These are phyloP conservation scores for Nicotiana paniculata DNA, from an alignment of 257 asterid genomes.

Conservation along the genomic window DNA sequence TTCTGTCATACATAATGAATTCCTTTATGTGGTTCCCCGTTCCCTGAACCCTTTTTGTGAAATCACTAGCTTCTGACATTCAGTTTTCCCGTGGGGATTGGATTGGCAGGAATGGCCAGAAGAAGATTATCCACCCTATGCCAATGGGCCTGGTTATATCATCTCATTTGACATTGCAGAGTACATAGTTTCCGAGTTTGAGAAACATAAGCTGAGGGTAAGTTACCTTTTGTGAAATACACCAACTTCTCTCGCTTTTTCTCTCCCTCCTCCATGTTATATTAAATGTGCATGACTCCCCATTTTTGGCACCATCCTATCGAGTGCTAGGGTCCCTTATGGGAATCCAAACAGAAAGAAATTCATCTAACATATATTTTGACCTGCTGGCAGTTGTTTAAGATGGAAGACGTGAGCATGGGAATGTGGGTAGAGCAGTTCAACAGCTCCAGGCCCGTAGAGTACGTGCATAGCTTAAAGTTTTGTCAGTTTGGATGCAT, in stretches of 20 bases:
- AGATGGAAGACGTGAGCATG: slow-evolving; percentile 99
- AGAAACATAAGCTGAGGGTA: slow-evolving; percentile 81
- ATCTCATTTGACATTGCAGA: slow-evolving; percentile 71
- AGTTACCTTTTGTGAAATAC: slow-evolving; percentile 2
- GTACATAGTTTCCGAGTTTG: slow-evolving; percentile 59
- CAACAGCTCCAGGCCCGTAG: slow-evolving; percentile 53
- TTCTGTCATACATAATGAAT: not conserved
- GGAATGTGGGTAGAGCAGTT: slow-evolving; percentile 95
- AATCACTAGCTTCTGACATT: slow-evolving; percentile 7
- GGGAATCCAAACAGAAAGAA: not conserved
- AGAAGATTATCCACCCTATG: slow-evolving; percentile 86
- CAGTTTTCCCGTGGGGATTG: slow-evolving; percentile 10
- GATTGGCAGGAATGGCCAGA: slow-evolving; percentile 93
- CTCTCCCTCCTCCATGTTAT: not conserved
- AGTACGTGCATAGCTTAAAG: slow-evolving; percentile 78
- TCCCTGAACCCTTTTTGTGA: not conserved
- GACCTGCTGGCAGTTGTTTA: slow-evolving; percentile 55
- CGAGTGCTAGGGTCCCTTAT: not conserved
- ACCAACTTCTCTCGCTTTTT: not conserved
- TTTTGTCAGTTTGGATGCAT: slow-evolving; percentile 93
- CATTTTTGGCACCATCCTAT: not conserved
- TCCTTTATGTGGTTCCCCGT: not conserved
- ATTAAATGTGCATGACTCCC: not conserved
- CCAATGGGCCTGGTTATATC: slow-evolving; percentile 95
- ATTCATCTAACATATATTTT: not conserved